Percentiles rank a stretch among this genome's conserved stretches.
Conservation (phyloP, 140 eudicot species). For the Bidens hawaiensis region DNA sequence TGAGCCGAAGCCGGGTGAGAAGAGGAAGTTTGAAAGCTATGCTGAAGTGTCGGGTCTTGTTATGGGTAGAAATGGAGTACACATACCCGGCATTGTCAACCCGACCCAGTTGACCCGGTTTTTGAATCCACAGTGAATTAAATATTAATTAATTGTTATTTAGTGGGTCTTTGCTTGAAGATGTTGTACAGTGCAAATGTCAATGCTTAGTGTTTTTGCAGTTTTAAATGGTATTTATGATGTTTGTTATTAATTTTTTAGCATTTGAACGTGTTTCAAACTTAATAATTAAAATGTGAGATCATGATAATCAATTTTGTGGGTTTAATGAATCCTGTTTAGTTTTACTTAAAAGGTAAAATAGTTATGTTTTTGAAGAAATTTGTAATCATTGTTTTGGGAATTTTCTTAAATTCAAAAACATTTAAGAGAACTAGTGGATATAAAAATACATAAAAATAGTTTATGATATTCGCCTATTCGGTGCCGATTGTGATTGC, state of each 20-base stretch:
- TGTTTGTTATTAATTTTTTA: not conserved
- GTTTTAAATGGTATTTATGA: not conserved
- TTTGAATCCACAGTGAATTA: slow-evolving; percentile 22
- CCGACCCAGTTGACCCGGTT: slow-evolving; percentile 50
- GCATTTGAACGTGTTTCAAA: not conserved
- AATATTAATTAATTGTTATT: not conserved
- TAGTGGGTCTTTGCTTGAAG: not conserved
- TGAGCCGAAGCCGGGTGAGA: slow-evolving; percentile 39
- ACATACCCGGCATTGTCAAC: slow-evolving; percentile 54
- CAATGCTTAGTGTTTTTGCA: slow-evolving; percentile 1
- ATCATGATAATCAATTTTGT: not conserved
- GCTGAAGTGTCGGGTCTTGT: slow-evolving; percentile 41
- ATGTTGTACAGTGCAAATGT: slow-evolving; percentile 17
- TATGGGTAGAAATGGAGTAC: slow-evolving; percentile 37
- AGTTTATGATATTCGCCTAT: too few relatives aligned
- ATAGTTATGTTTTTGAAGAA: too few relatives aligned
- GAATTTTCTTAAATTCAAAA: too few relatives aligned
- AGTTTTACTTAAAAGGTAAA: too few relatives aligned
- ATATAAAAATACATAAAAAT: too few relatives aligned
- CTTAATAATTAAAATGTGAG: not conserved
- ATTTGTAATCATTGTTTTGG: too few relatives aligned
- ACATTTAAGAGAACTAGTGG: too few relatives aligned
- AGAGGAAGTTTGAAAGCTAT: slow-evolving; percentile 33
- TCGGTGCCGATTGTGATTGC: too few relatives aligned
- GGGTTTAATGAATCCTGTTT: not conserved